Percentiles rank a stretch among this genome's conserved stretches.
Evolutionary conservation across 176 grass and related monocot species (phyloP).

Genomic region (Eremochloa ophiuroides): DNA sequence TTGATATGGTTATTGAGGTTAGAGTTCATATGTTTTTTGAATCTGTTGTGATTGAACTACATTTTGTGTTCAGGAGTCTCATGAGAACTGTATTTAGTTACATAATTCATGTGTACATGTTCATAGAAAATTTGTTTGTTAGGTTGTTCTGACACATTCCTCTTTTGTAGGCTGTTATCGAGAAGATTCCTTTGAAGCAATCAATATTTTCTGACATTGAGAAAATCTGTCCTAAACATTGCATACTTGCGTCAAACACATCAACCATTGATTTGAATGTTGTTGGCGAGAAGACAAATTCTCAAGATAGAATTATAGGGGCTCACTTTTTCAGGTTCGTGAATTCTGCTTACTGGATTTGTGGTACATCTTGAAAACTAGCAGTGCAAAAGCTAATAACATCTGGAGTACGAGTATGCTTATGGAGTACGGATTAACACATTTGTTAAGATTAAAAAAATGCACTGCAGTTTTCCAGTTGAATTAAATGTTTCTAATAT

Average conservation of each 20-base stretch:
- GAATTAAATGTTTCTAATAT: background rate
- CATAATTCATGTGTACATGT: conserved; percentile 1
- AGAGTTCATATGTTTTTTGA: background rate
- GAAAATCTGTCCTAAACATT: conserved; percentile 66
- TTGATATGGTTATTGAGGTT: conserved; percentile 99
- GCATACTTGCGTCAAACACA: conserved; percentile 95
- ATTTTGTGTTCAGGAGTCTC: background rate
- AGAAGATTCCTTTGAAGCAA: conserved; percentile 93
- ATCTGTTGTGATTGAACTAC: background rate
- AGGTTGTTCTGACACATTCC: background rate
- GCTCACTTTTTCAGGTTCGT: conserved; percentile 98
- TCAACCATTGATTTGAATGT: conserved; percentile 90
- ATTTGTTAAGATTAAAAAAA: background rate
- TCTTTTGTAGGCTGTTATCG: conserved; percentile 74
- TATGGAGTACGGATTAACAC: background rate
- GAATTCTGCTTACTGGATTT: background rate
- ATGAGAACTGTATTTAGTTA: background rate
- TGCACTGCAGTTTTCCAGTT: background rate
- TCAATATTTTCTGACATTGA: conserved; percentile 95
- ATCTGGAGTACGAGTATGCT: conserved; percentile 8
- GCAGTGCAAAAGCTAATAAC: background rate
- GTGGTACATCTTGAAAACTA: background rate
- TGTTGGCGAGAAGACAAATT: conserved; percentile 70
- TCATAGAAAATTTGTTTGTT: background rate
- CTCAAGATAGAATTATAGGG: conserved; percentile 86